phyloP scores from a whole-genome alignment of 768 basidiomycete genomes.

The Strobilomyces echinocephalus region DNA sequence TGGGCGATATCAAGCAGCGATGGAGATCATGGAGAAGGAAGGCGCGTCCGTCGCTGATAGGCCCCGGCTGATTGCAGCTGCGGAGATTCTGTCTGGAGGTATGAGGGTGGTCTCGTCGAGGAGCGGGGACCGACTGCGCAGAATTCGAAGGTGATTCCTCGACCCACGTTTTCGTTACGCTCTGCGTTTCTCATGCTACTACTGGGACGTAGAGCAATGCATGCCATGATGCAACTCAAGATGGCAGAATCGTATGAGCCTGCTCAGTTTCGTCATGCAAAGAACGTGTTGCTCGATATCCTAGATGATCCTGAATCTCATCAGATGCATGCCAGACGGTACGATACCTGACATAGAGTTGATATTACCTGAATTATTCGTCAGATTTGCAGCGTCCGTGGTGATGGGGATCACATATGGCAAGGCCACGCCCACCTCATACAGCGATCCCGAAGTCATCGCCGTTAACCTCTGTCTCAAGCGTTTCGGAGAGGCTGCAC shows the following conservation, averaged over 20 bases:
- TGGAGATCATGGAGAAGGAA: conserved; percentile 13
- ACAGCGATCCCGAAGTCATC: conserved; percentile 5
- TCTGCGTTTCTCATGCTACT: neutral
- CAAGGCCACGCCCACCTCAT: conserved; percentile 5
- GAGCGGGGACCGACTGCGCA: neutral
- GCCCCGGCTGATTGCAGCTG: conserved; percentile 1
- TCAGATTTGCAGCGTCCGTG: conserved; percentile 4
- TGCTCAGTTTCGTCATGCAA: conserved; percentile 1
- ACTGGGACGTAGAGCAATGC: neutral
- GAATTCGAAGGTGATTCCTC: neutral
- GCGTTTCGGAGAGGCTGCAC: neutral
- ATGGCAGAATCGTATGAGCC: neutral
- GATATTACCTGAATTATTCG: neutral
- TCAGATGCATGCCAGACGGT: conserved; percentile 5
- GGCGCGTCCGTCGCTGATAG: conserved; percentile 5
- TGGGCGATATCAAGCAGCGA: conserved; percentile 6
- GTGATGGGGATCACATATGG: conserved; percentile 2
- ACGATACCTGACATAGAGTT: neutral
- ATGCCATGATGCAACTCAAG: neutral
- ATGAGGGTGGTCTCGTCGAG: conserved; percentile 3
- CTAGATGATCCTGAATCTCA: conserved; percentile 2
- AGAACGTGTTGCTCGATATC: conserved; percentile 1
- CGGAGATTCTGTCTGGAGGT: conserved; percentile 5
- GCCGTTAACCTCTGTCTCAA: neutral
- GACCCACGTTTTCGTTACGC: too few species aligned